These are phyloP conservation scores for Coniochaeta prunicola DNA, from an alignment of 2,329 filamentous ascomycete genomes.

Conservation along the genomic window DNA sequence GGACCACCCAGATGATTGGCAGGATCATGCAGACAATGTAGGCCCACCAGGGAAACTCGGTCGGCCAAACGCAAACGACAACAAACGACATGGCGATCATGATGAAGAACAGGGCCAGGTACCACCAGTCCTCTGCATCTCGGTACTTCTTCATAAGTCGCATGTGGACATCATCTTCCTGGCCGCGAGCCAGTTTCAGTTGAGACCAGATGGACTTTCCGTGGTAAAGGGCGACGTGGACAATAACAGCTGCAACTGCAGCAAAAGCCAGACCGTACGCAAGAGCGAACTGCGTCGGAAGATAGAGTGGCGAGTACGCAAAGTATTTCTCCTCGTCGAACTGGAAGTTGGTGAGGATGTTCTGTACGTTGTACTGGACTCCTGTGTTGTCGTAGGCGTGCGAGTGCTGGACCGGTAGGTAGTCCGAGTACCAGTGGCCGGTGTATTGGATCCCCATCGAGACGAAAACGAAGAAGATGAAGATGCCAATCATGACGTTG, in stretches of 20 bases:
- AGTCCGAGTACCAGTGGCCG: conserved; percentile 50
- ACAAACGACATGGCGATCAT: conserved; percentile 49
- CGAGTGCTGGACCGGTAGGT: conserved; percentile 54
- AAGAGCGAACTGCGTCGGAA: conserved; percentile 54
- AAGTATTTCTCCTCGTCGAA: conserved; percentile 56
- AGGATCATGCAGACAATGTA: conserved; percentile 50
- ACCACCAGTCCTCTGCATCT: conserved; percentile 55
- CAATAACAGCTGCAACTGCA: conserved; percentile 53
- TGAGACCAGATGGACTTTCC: conserved; percentile 47
- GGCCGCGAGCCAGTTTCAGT: conserved; percentile 45
- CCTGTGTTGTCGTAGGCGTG: conserved; percentile 60
- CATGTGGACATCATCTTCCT: conserved; percentile 54
- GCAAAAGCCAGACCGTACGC: conserved; percentile 60
- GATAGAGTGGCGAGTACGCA: conserved; percentile 58
- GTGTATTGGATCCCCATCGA: conserved; percentile 54
- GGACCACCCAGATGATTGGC: conserved; percentile 51
- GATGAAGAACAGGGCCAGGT: conserved; percentile 39
- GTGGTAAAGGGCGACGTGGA: conserved; percentile 49
- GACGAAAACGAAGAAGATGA: conserved; percentile 47
- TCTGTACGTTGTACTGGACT: conserved; percentile 48
- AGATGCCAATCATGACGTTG: conserved; percentile 45
- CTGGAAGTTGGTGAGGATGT: conserved; percentile 50
- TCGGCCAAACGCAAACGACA: conserved; percentile 47
- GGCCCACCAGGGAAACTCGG: conserved; percentile 51
- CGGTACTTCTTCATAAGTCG: conserved; percentile 54